These are phyloP conservation scores for Collybiopsis confluens DNA, from an alignment of 768 basidiomycete genomes.

Conservation along the genomic window DNA sequence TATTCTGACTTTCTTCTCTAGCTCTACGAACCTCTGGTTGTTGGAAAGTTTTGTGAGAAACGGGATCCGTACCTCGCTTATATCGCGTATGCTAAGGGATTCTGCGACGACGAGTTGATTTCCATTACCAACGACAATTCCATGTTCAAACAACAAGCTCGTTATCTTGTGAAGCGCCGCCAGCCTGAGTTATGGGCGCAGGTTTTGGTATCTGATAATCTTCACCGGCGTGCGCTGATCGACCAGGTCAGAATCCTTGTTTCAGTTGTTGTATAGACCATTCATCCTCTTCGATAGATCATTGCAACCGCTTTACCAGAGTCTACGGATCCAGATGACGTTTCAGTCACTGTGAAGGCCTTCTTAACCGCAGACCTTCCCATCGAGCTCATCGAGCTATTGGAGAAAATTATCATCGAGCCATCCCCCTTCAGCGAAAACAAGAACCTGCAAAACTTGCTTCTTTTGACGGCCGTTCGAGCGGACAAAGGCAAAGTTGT, in stretches of 20 bases:
- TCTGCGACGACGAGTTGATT: constrained; percentile 98
- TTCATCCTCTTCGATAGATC: constrained; percentile 45
- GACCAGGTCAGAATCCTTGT: constrained; percentile 61
- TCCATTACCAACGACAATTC: constrained; percentile 97
- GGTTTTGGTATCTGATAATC: constrained; percentile 84
- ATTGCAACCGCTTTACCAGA: constrained; percentile 95
- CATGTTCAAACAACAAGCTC: constrained; percentile 99
- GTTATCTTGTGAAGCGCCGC: constrained; percentile 95
- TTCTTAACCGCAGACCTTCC: constrained; percentile 97
- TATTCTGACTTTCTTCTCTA: constrained; percentile 26
- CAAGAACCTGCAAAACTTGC: constrained; percentile 90
- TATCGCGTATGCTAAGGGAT: constrained; percentile 98
- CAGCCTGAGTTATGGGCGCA: constrained; percentile 95
- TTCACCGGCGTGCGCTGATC: constrained; percentile 88
- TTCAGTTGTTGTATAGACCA: constrained; percentile 4
- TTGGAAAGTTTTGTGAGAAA: constrained; percentile 99
- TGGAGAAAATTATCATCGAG: constrained; percentile 98
- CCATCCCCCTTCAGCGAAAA: constrained; percentile 98
- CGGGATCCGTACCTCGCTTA: constrained; percentile 98
- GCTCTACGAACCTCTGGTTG: constrained; percentile 94
- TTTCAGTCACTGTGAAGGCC: constrained; percentile 96
- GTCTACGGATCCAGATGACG: constrained; percentile 96
- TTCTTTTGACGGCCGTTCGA: constrained; percentile 92
- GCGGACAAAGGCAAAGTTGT: constrained; percentile 99
- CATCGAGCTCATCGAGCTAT: constrained; percentile 91